Percentiles rank a stretch among this genome's conserved stretches.
Conservation (phyloP, 208 protist species). For the Giardia duodenalis region DNA sequence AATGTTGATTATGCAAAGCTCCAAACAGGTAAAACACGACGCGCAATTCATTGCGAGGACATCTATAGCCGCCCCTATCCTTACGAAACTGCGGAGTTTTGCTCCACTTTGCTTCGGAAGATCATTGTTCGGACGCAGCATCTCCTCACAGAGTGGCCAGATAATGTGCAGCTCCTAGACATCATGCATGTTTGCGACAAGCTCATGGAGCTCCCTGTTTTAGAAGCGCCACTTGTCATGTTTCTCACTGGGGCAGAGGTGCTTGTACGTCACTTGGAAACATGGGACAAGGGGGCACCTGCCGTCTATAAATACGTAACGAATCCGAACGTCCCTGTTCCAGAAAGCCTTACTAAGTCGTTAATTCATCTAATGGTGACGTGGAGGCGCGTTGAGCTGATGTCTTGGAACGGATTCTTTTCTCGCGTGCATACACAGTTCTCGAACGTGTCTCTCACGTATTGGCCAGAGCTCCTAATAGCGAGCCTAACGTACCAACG, state of each 20-base stretch:
- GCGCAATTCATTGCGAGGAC: neutral
- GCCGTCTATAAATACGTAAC: neutral
- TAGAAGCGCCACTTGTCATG: constrained; percentile 36
- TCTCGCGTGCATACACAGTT: neutral
- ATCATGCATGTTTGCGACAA: neutral
- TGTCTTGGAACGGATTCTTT: constrained; percentile 26
- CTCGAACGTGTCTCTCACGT: neutral
- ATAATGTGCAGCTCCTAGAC: neutral
- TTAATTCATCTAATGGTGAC: neutral
- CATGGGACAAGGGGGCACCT: constrained; percentile 42
- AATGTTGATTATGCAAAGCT: neutral
- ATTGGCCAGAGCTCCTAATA: constrained; percentile 19
- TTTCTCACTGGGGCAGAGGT: constrained; percentile 42
- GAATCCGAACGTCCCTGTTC: neutral
- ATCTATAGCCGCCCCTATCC: constrained; percentile 23
- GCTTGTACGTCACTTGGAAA: constrained; percentile 35
- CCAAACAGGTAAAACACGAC: neutral
- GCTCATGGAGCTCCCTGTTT: neutral
- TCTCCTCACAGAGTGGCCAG: neutral
- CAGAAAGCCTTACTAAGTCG: neutral
- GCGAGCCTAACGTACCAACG: neutral
- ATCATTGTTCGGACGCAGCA: neutral
- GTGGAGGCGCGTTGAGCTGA: constrained; percentile 19
- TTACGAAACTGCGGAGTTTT: neutral
- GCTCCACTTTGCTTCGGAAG: neutral